phyloP scores from a whole-genome alignment of 2,329 filamentous ascomycete species.

The Colletotrichum sp. region DNA sequence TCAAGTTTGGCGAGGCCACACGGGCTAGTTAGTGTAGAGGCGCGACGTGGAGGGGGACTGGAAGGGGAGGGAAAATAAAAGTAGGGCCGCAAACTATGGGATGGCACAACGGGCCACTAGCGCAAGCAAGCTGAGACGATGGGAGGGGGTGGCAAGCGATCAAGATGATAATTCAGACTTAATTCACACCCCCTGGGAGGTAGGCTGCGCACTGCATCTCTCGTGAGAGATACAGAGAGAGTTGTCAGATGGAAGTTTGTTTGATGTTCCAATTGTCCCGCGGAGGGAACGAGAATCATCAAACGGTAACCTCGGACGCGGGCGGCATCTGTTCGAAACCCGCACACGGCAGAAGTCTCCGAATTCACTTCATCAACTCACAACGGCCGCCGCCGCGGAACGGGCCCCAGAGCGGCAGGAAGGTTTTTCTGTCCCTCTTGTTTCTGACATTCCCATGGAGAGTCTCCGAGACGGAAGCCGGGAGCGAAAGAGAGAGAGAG shows the following conservation, averaged over 20 bases:
- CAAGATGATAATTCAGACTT: neutral
- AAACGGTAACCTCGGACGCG: conserved; percentile 8
- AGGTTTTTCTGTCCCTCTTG: neutral
- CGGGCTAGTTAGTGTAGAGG: neutral
- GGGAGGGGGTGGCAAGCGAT: neutral
- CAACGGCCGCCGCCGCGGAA: neutral
- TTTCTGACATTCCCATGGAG: neutral
- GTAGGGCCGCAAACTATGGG: neutral
- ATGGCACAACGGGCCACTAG: neutral
- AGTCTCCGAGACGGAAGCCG: neutral
- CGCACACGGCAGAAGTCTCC: neutral
- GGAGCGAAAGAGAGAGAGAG: neutral
- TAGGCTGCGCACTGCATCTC: neutral
- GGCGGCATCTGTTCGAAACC: conserved; percentile 8
- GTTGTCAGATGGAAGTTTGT: neutral
- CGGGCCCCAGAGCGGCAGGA: neutral
- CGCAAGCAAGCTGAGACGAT: conserved; percentile 11
- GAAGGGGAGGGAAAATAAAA: neutral
- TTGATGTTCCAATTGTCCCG: neutral
- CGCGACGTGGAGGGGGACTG: neutral
- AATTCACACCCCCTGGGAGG: neutral
- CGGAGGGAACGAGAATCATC: neutral
- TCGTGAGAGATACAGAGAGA: neutral
- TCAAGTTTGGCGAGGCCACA: neutral
- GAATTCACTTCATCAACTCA: neutral